Conservation (phyloP, 306 rosid species). For the Cucurbita maxima region DNA sequence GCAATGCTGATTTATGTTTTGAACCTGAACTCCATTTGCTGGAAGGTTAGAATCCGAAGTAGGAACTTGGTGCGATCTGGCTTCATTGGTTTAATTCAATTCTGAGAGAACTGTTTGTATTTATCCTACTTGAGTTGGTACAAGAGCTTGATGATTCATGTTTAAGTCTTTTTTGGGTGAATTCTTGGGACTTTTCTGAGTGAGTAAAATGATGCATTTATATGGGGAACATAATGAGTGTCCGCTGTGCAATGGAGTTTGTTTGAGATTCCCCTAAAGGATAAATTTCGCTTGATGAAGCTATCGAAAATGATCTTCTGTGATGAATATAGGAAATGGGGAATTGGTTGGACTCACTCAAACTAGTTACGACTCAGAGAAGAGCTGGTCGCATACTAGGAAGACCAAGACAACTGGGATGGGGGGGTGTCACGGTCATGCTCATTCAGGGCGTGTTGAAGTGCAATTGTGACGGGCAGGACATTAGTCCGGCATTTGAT, state of each 20-base stretch:
- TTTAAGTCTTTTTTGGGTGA: background rate
- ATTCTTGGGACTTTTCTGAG: background rate
- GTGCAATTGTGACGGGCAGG: no score
- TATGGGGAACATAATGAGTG: background rate
- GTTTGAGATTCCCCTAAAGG: background rate
- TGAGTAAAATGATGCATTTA: background rate
- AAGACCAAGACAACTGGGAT: no score
- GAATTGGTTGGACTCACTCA: background rate
- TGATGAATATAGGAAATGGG: background rate
- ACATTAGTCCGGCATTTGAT: no score
- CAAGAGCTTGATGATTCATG: background rate
- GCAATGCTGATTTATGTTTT: background rate
- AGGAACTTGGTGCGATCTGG: background rate
- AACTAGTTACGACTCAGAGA: no score
- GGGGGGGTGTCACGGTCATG: no score
- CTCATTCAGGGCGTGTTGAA: no score
- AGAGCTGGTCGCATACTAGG: no score
- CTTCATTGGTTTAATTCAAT: background rate
- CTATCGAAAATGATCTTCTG: background rate
- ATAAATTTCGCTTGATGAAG: background rate
- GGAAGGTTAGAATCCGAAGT: background rate
- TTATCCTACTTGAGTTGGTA: background rate
- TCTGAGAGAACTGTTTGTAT: background rate
- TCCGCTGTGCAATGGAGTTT: background rate
- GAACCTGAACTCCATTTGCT: background rate